These are phyloP conservation scores for Mallotus repandus DNA, from an alignment of 441 rosid species.

Conservation along the genomic window DNA sequence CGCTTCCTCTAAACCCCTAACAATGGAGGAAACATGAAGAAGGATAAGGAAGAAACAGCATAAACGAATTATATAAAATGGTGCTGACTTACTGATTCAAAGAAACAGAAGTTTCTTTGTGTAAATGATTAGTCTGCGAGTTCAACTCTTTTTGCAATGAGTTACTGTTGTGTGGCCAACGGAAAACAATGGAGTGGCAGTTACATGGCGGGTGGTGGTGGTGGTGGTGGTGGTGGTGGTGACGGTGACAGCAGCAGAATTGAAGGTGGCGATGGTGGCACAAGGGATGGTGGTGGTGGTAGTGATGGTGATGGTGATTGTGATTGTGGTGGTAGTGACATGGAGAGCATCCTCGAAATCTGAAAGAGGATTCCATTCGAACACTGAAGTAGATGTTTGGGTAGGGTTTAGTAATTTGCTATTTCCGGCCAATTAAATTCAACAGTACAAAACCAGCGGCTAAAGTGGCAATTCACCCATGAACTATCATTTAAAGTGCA, in stretches of 20 bases:
- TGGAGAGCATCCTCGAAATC: neutral
- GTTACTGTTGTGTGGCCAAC: neutral
- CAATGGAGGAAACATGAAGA: neutral
- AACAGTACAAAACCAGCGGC: too few species aligned
- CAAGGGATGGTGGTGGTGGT: conserved; percentile 1
- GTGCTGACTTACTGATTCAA: conserved; percentile 29
- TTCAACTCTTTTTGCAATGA: conserved; percentile 15
- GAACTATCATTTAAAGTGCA: too few species aligned
- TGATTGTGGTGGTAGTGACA: conserved; percentile 9
- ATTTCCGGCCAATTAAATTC: too few species aligned
- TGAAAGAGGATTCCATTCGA: conserved; percentile 24
- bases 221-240: conserved; percentile 20
- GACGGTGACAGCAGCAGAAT: neutral
- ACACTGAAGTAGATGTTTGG: too few species aligned
- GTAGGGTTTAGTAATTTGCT: too few species aligned
- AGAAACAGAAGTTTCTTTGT: conserved; percentile 12
- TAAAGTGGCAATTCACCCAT: too few species aligned
- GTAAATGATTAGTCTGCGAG: conserved; percentile 11
- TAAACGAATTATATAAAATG: too few species aligned
- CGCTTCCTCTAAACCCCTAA: conserved; percentile 37
- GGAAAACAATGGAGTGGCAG: conserved; percentile 16
- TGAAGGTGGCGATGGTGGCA: conserved; percentile 19
- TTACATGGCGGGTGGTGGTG: conserved; percentile 11
- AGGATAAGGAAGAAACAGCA: too few species aligned
- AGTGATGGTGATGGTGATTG: conserved; percentile 19